Base-by-base conservation (phyloP, 2,329 filamentous ascomycete genomes). In the Akanthomyces muscarius region DNA sequence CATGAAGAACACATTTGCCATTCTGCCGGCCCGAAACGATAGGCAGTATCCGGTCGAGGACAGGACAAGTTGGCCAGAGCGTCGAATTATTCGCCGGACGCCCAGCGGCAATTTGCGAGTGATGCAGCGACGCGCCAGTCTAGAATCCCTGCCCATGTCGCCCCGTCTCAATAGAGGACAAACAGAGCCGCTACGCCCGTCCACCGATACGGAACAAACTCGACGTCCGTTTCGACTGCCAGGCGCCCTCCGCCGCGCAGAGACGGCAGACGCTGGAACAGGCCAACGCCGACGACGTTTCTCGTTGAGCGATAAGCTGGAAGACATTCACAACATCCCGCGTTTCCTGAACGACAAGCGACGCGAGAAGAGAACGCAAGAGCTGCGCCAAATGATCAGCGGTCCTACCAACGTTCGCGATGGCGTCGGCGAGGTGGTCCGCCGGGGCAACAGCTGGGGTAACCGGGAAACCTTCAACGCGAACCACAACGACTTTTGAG, bases 41-140 rank as follows among this genome's bases (percentile, higher is more conserved):
- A 25, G 7, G 23, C 67, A 65, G 14, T 70, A 71, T 54, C 64
- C 69, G 23, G 48, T 30, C 1, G 66, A 68, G 8, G 70, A 73
- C 59, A 74, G 77, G 16, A 71, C 69, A 30, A 70, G 75, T 36
- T 73, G 73, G 3, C 75, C 78, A 0, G 82, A 87, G 47, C 81
- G 85, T 4, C 80, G 85, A 30, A 87, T 81, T 2, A 86, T 88
- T 64, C 79, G 80, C 52, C 80, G 85, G 56, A 86, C 83, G 7
- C 77, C 82, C 5, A 87, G 84, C 67, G 86, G 86, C 1, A 87
- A 82, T 65, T 72, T 88, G 58, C 78, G 84, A 14, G 85, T 88
- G 0, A 81, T 88, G 72, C 79, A 78, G 65, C 80, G 83, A 61
- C 78, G 80, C 7, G 76, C 77, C 38, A 86, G 83, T 66, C 65